Percentiles rank a stretch among this genome's conserved stretches.
Evolutionary conservation across 1,284 basidiomycete genomes (phyloP).

Genomic region (Boletus semigastroideus): DNA sequence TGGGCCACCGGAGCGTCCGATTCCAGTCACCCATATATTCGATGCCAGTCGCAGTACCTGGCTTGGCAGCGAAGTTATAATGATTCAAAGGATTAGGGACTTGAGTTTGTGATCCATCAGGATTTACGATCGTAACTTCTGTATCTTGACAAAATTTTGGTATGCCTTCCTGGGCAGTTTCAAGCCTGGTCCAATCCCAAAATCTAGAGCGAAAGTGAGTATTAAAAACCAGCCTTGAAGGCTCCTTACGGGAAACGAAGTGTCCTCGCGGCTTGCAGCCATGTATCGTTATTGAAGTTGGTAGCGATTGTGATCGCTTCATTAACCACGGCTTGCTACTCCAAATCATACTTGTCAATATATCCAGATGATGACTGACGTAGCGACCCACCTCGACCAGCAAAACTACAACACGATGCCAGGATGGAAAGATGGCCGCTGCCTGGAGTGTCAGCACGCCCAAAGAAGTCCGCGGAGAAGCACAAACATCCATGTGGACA

Average conservation of each 20-base stretch:
- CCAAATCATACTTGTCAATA: neutral
- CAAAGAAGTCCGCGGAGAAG: neutral
- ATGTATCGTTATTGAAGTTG: constrained; percentile 9
- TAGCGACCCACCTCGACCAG: constrained; percentile 10
- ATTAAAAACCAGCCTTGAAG: neutral
- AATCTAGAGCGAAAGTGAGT: constrained; percentile 4
- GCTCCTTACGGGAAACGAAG: constrained; percentile 19
- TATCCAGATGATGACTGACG: neutral
- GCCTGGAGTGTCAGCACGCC: constrained; percentile 1
- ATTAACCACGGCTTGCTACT: constrained; percentile 19
- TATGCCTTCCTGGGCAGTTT: constrained; percentile 7
- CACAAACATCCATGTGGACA: constrained; percentile 19
- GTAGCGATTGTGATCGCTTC: constrained; percentile 14
- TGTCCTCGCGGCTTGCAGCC: constrained; percentile 10
- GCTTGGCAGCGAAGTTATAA: constrained; percentile 8
- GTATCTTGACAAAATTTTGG: constrained; percentile 8
- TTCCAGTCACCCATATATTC: constrained; percentile 15
- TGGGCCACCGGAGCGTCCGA: constrained; percentile 18
- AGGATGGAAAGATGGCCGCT: constrained; percentile 21
- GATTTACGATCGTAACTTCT: neutral
- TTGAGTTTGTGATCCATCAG: neutral
- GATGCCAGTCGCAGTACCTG: neutral
- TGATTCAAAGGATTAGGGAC: constrained; percentile 20
- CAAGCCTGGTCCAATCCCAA: constrained; percentile 19
- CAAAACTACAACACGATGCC: constrained; percentile 17